Evolutionary conservation across 371 early-diverging fungal genomes (phyloP).

Genomic region (Mortierella sp.): DNA sequence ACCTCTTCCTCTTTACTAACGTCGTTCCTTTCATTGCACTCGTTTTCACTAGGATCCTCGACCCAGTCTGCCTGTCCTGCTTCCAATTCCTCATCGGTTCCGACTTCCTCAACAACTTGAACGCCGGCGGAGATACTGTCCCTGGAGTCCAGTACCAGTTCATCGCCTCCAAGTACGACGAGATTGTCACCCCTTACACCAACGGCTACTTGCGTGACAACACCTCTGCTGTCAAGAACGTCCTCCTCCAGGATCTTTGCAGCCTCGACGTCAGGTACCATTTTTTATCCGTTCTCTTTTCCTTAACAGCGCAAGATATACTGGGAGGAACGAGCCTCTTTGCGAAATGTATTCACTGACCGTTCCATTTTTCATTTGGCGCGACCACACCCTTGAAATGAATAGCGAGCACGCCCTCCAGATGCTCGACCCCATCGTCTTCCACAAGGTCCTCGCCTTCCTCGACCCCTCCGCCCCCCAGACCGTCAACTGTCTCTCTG

Average conservation of each 20-base stretch:
- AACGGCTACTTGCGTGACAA: conserved; percentile 39
- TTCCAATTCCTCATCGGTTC: conserved; percentile 43
- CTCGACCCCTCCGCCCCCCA: conserved; percentile 28
- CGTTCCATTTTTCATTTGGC: neutral
- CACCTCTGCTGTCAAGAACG: conserved; percentile 27
- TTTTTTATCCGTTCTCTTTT: neutral
- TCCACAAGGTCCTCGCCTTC: conserved; percentile 33
- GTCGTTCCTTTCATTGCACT: no score
- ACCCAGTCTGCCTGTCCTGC: conserved; percentile 49
- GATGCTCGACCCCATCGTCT: conserved; percentile 54
- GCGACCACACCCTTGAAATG: neutral
- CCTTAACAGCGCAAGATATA: neutral
- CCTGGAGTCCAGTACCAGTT: conserved; percentile 48
- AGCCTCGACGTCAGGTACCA: neutral
- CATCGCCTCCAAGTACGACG: conserved; percentile 36
- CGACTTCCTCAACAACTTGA: conserved; percentile 32
- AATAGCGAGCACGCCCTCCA: conserved; percentile 26
- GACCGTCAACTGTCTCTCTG: conserved; percentile 48
- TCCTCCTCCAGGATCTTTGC: conserved; percentile 32
- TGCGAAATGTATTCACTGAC: neutral
- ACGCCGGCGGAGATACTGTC: conserved; percentile 48
- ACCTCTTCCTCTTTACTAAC: neutral
- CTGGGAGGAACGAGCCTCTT: neutral
- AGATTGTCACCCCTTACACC: conserved; percentile 50
- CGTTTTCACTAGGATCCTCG: conserved; percentile 9